Evolutionary conservation across 1,284 basidiomycete genomes (phyloP).

Genomic region (Flammula alnicola): DNA sequence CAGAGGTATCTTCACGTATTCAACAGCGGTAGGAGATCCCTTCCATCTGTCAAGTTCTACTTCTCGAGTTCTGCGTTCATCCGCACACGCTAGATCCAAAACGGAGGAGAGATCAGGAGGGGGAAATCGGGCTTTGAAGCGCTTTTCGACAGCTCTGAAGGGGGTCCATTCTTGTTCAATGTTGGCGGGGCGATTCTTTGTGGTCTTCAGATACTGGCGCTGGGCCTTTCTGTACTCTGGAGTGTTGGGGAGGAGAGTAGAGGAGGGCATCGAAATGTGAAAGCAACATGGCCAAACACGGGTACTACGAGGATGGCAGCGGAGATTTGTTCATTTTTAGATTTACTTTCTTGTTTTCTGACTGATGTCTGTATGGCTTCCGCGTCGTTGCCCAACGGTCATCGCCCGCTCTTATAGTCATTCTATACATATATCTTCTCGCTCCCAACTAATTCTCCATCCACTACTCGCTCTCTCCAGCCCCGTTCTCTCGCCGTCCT

Average conservation of each 20-base stretch:
- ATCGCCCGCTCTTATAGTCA: slow-evolving; percentile 47
- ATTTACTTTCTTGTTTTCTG: too few relatives aligned
- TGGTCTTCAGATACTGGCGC: slow-evolving; percentile 60
- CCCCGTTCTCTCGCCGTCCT: slow-evolving; percentile 20
- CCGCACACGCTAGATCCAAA: slow-evolving; percentile 63
- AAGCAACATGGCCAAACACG: slow-evolving; percentile 36
- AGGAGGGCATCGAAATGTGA: slow-evolving; percentile 32
- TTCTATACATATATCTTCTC: slow-evolving; percentile 24
- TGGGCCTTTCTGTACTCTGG: slow-evolving; percentile 69
- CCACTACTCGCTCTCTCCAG: slow-evolving; percentile 20
- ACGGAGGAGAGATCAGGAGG: slow-evolving; percentile 72
- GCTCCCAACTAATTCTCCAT: slow-evolving; percentile 27
- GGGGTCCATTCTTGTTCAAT: slow-evolving; percentile 63
- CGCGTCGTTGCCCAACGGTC: slow-evolving; percentile 50
- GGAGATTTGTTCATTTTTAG: too few relatives aligned
- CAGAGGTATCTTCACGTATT: slow-evolving; percentile 36
- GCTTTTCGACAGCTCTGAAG: slow-evolving; percentile 77
- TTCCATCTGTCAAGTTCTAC: slow-evolving; percentile 50
- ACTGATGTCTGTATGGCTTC: slow-evolving; percentile 69
- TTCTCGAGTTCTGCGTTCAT: slow-evolving; percentile 44
- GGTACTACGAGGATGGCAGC: too few relatives aligned
- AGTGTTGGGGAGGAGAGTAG: slow-evolving; percentile 43
- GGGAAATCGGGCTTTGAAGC: slow-evolving; percentile 75
- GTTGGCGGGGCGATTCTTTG: slow-evolving; percentile 51
- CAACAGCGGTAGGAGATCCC: slow-evolving; percentile 44